These are phyloP conservation scores for Pleodorina starrii DNA, from an alignment of 139 green algal genomes.

Conservation along the genomic window DNA sequence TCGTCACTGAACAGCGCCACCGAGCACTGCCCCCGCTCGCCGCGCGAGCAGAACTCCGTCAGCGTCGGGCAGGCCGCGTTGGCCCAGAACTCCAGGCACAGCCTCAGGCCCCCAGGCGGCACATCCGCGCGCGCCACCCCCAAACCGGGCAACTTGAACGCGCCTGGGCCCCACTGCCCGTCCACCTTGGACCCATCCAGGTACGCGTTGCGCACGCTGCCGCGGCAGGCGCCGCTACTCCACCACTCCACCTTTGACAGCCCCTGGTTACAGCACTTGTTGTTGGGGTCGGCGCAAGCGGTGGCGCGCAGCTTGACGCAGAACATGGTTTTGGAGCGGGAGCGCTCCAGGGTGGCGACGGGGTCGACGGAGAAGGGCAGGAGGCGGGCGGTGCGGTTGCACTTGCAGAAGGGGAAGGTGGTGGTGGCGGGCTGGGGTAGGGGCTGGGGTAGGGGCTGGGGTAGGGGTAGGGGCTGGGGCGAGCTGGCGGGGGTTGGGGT, in stretches of 20 bases:
- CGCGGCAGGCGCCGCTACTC: slow-evolving; percentile 1
- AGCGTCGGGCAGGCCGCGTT: slow-evolving; percentile 10
- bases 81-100: slow-evolving; percentile 8
- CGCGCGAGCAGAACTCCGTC: background rate
- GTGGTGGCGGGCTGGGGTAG: background rate
- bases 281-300: background rate
- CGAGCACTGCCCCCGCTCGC: background rate
- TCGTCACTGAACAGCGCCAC: background rate
- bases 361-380: background rate
- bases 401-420: slow-evolving; percentile 27
- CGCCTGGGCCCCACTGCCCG: background rate
- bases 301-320: background rate
- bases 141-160: slow-evolving; percentile 19
- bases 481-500: background rate
- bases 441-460: background rate
- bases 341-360: background rate
- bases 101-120: background rate
- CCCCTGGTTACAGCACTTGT: background rate
- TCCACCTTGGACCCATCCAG: background rate
- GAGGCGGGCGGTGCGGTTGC: slow-evolving; percentile 2
- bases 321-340: background rate
- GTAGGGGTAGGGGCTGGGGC: background rate
- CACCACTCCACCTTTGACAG: slow-evolving; percentile 25
- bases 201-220: background rate
- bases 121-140: background rate